Conservation (phyloP, 2,329 filamentous ascomycete genomes). For the Trichoderma atroviride region DNA sequence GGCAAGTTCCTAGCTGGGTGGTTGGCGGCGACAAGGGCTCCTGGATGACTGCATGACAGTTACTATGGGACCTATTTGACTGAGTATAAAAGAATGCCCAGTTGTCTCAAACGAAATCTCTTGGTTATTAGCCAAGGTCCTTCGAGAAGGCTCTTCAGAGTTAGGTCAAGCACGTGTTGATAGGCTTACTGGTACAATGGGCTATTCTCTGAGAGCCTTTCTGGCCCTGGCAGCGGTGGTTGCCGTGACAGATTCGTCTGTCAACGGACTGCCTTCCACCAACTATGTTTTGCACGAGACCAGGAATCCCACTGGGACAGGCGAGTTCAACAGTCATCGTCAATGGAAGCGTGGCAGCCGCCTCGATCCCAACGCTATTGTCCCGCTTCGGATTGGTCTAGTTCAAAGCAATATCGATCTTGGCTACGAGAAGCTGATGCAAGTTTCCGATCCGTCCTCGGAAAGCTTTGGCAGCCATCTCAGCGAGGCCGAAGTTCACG, state of each 20-base stretch:
- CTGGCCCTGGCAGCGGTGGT: constrained; percentile 21
- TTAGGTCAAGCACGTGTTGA: not conserved
- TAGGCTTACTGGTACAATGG: not conserved
- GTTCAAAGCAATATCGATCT: constrained; percentile 48
- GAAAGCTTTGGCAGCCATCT: constrained; percentile 51
- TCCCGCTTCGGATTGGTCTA: constrained; percentile 47
- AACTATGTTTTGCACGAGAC: constrained; percentile 28
- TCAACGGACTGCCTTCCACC: constrained; percentile 16
- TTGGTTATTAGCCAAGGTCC: not conserved
- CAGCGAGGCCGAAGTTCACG: constrained; percentile 45
- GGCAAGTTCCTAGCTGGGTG: not conserved
- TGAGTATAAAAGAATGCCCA: constrained; percentile 1
- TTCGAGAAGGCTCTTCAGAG: not conserved
- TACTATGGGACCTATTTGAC: not conserved
- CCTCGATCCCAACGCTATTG: constrained; percentile 20
- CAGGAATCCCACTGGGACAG: constrained; percentile 6
- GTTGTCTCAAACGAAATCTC: not conserved
- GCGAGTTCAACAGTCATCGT: constrained; percentile 1
- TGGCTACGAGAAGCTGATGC: constrained; percentile 46
- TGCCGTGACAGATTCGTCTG: constrained; percentile 4
- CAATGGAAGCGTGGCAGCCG: constrained; percentile 25
- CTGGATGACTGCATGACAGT: not conserved
- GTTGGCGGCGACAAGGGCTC: not conserved
- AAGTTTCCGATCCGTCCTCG: constrained; percentile 49
- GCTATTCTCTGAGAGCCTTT: not conserved